Evolutionary conservation across 768 basidiomycete species (phyloP), one percentile per base, ranked within the genome.

Genomic region (Leccinum uliginosum): DNA sequence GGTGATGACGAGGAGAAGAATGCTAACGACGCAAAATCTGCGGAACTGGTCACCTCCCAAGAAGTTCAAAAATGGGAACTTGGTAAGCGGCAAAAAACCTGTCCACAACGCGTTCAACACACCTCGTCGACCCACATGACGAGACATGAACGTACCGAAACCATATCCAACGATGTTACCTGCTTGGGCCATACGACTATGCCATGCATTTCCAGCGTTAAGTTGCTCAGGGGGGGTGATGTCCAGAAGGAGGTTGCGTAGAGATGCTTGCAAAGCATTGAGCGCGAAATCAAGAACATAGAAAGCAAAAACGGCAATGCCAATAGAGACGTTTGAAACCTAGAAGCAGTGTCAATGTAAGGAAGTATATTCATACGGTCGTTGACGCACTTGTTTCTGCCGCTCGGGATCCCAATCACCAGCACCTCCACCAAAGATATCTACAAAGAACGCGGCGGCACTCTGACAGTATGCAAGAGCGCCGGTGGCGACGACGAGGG

Each of bases 281-380:
- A 99, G 80, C n/a, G 93, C 91, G 67, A 99, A 99, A 72, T 99
- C 97, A 32, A 99, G 79, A 49, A 94, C 71, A 68, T 97, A 99
- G 75, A 99, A 98, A 0, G 90, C 87, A 23, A 86, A 77, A 26
- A 99, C 82, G 2, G 95, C 97, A 51, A 98, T 83, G 50, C 78
- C 83, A 55, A 98, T 96, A 11, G 93, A 84, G 26, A 81, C 84
- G 61, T 79, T 83, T 38, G 81, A 74, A 17, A 82, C 85, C 88
- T 92, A 59, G 19, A 47, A 48, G 50, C 15, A 12, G 24, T 17
- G 6, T 58, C 6, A 51, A 45, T 4, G 14, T 15, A 45, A 11
- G 43, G 6, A 38, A 12, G 19, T 15, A 30, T 45, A 6, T 29
- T 30, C 12, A 23, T 29, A 51, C 21, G 12, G 29, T 17, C 19